Evolutionary conservation across 768 basidiomycete species (phyloP).

Genomic region (Russula griseocarnosa): DNA sequence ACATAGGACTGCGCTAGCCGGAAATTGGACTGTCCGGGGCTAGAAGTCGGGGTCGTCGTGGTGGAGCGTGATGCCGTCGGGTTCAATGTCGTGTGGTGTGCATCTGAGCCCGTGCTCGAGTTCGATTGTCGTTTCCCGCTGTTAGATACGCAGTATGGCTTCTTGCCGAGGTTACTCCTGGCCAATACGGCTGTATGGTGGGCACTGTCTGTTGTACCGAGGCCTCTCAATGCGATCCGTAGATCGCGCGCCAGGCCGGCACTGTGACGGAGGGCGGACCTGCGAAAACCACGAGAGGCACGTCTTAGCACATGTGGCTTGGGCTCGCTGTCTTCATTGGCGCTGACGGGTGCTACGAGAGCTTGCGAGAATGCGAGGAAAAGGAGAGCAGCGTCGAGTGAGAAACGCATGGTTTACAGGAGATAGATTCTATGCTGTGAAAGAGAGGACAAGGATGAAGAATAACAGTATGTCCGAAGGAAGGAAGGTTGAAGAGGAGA

Average conservation of each 20-base stretch:
- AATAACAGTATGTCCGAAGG: conserved; percentile 13
- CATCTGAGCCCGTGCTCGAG: background rate
- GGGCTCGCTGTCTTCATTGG: conserved; percentile 27
- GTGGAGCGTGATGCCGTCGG: conserved; percentile 29
- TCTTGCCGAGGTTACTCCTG: conserved; percentile 18
- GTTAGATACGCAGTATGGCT: conserved; percentile 29
- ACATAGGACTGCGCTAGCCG: conserved; percentile 57
- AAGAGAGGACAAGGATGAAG: conserved; percentile 2
- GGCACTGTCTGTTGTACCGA: conserved; percentile 38
- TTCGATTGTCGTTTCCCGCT: background rate
- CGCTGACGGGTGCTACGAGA: conserved; percentile 33
- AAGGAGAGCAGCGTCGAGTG: conserved; percentile 32
- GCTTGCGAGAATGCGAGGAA: conserved; percentile 36
- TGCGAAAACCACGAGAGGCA: conserved; percentile 48
- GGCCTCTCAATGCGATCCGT: conserved; percentile 56
- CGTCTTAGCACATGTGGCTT: conserved; percentile 39
- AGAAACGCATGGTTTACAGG: conserved; percentile 18
- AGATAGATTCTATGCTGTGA: conserved; percentile 1
- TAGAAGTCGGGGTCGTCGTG: conserved; percentile 15
- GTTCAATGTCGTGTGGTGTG: conserved; percentile 16
- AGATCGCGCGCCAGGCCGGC: conserved; percentile 63
- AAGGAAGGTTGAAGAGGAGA: conserved; percentile 27
- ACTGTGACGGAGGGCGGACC: conserved; percentile 54
- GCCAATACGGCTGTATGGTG: conserved; percentile 1
- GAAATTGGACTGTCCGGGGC: conserved; percentile 34